phyloP scores from a whole-genome alignment of 306 rosid genomes.

The Argentina anserina region DNA sequence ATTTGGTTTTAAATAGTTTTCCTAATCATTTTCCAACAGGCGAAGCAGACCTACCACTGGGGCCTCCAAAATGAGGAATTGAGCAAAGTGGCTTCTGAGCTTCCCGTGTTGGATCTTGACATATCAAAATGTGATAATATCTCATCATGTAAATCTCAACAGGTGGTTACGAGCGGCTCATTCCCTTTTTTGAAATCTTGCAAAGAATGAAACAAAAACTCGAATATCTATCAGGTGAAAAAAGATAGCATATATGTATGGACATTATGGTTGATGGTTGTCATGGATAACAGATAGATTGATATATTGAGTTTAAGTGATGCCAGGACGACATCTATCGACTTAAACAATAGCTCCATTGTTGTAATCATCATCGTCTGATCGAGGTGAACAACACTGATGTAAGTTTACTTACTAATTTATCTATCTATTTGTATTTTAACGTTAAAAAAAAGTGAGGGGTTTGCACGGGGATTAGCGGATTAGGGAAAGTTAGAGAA shows the following conservation, averaged over 20 bases:
- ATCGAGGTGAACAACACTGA: background rate
- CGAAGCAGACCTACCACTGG: no score
- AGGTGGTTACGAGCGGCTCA: background rate
- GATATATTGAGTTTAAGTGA: no score
- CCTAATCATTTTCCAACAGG: no score
- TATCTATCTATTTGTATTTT: background rate
- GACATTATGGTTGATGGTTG: conserved; percentile 29
- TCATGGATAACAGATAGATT: background rate
- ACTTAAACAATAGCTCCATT: background rate
- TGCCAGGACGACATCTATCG: background rate
- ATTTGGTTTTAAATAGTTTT: no score
- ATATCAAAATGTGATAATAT: background rate
- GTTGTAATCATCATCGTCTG: background rate
- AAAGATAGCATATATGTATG: conserved; percentile 30
- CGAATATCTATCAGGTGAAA: conserved; percentile 34
- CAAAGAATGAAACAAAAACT: background rate
- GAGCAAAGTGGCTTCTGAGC: background rate
- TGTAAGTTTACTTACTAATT: background rate
- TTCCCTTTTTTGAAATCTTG: background rate
- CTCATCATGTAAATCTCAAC: background rate
- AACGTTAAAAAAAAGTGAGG: no score
- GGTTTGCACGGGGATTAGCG: no score
- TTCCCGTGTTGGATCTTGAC: background rate
- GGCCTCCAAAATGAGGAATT: background rate
- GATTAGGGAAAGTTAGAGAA: no score